phyloP scores from a whole-genome alignment of 2,329 filamentous ascomycete genomes.

The Colletotrichum tofieldiae region DNA sequence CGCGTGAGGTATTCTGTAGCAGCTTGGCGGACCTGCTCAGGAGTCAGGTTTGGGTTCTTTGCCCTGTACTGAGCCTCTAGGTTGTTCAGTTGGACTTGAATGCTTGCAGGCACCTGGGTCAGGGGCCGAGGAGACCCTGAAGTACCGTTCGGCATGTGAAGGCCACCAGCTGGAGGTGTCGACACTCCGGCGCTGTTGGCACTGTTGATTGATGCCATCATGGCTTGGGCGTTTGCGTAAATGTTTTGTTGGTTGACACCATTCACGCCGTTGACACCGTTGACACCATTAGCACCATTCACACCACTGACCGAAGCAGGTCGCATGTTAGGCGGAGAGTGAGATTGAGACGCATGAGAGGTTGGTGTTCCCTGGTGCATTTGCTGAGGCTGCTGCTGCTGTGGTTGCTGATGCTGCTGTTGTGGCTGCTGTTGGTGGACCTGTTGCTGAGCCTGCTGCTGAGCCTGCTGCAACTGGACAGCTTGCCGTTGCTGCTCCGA shows the following conservation, averaged over 20 bases:
- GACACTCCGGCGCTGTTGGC: conserved; percentile 61
- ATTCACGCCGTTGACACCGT: conserved; percentile 56
- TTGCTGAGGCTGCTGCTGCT: conserved; percentile 57
- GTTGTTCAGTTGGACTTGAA: conserved; percentile 65
- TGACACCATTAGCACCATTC: conserved; percentile 45
- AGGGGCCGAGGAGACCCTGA: conserved; percentile 63
- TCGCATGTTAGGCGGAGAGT: conserved; percentile 61
- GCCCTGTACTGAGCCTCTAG: conserved; percentile 68
- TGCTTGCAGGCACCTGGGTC: conserved; percentile 62
- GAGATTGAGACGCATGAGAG: conserved; percentile 52
- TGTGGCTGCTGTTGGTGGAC: conserved; percentile 65
- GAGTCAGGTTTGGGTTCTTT: conserved; percentile 66
- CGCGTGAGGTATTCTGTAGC: conserved; percentile 67
- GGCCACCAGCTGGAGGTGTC: conserved; percentile 60
- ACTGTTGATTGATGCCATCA: conserved; percentile 66
- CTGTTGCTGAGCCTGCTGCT: conserved; percentile 47
- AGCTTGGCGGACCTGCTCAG: conserved; percentile 65
- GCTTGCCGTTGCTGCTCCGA: conserved; percentile 75
- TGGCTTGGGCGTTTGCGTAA: conserved; percentile 67
- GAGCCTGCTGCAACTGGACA: conserved; percentile 64
- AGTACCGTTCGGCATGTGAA: conserved; percentile 64
- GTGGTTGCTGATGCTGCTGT: conserved; percentile 65
- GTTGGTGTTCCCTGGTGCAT: conserved; percentile 50
- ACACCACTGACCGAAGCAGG: conserved; percentile 42
- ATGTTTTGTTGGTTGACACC: conserved; percentile 68